Base-by-base conservation (phyloP, 768 basidiomycete genomes). In the Auriscalpium vulgare region DNA sequence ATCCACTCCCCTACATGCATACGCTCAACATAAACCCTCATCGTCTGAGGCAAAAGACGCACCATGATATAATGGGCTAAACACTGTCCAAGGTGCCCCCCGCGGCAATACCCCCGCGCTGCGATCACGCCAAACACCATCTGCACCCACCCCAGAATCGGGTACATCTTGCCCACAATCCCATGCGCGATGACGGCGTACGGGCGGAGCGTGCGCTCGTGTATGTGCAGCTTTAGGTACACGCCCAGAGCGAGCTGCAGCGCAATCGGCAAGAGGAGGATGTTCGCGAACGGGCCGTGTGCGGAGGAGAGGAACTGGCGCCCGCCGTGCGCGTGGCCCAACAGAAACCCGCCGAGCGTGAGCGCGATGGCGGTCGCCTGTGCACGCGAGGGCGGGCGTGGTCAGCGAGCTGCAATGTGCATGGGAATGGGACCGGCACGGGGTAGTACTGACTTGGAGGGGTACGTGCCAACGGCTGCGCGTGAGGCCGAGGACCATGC, bases 381-480 rank as follows among this genome's bases (percentile, higher is more conserved):
- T 29, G 29, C 29, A 21, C 40, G 16, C 21, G 19, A 40, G 47
- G 8, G 50, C 11, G 16, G 17, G 34, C 6, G 21, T 16, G 13
- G 2, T 21, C 8, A 13, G 23, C 29, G 29, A 13, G 29, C 13
- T 34, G 29, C 4, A 3, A 7, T 29, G 29, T 8, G 23, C 13
- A 34, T n/a, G 21, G 29, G 14, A 19, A 10, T 16, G 38, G 10
- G 10, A 14, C 4, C 1, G 47, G 19, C 23, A 21, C 21, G 36
- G 17, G 34, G 29, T 9, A 16, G 11, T 46, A 64, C 76, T 40
- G 50, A 85, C 88, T 72, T 95, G 94, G 5, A 93, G 67, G 6
- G 94, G 93, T 46, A 94, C 91, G 68, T 97, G 94, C 85, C 88
- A 95, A 64, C 84, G 79, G 68, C 91, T 94, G 57, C 84, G 77